Base-by-base conservation (phyloP, 768 basidiomycete genomes). In the Suillus tomentosus region DNA sequence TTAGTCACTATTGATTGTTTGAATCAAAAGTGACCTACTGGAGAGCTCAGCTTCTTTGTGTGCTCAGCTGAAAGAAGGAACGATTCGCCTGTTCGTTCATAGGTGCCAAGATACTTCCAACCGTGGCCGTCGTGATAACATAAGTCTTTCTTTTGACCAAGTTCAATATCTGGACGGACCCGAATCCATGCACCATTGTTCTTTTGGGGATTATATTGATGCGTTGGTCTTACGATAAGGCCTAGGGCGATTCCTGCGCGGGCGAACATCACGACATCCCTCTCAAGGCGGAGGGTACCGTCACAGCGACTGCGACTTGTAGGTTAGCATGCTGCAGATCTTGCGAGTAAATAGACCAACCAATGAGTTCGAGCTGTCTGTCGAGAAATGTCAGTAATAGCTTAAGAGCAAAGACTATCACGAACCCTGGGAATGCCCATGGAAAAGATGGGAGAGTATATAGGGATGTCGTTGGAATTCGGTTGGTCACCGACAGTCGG, bases 141-240 rank as follows among this genome's bases (percentile, higher is more conserved):
- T 13, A 71, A 31, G 42, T 73, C 74, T 65, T 74, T 59, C 31
- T 34, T 66, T 51, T 67, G 60, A 42, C 62, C 66, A 42, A 59
- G 43, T 15, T 60, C 53, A 17, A 74, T 71, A 37, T 15, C 4
- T 14, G 61, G 48, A 34, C 60, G 10, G 19, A 64, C 2, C 51
- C 65, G 65, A n/a, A 36, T 59, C 74, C 73, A 74, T 40, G 55
- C 14, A 10, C 69, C 72, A 10, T 60, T 56, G 4, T 10, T 31
- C 39, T 3, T n/a, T 60, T 66, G 70, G 42, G 73, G 73, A 42
- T 74, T 76, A 43, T 70, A 74, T 64, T 64, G 74, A 61, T 71
- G 72, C 2, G 54, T 60, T 10, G 69, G 74, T 60, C 63, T 67
- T 59, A 74, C 45, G 22, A 76, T 61, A 27, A 76, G 66, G 53